These are phyloP conservation scores for Schoenoplectus tabernaemontani DNA, from an alignment of 202 grass and related monocot genomes.

Conservation along the genomic window DNA sequence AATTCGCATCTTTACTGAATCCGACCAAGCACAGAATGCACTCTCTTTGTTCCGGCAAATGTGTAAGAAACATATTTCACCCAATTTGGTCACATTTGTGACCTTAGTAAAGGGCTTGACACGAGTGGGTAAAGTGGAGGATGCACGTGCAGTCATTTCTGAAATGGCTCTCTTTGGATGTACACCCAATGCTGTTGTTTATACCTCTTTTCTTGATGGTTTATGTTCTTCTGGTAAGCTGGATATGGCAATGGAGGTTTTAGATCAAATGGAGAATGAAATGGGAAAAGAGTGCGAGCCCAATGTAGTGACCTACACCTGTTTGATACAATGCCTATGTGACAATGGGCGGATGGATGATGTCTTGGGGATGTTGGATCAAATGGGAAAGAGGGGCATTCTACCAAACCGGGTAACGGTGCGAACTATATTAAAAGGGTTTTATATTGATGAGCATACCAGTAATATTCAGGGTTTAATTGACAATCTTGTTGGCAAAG, in stretches of 20 bases:
- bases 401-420: slow-evolving; percentile 50
- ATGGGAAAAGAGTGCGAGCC: slow-evolving; percentile 34
- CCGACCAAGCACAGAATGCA: slow-evolving; percentile 26
- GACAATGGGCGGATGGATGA: slow-evolving; percentile 30
- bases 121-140: slow-evolving; percentile 30
- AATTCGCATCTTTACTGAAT: slow-evolving; percentile 34
- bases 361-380: slow-evolving; percentile 43
- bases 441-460: slow-evolving; percentile 25
- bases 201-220: slow-evolving; percentile 55
- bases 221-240: slow-evolving; percentile 37
- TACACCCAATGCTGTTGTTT: slow-evolving; percentile 49
- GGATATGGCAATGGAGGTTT: slow-evolving; percentile 28
- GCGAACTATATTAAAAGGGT: slow-evolving; percentile 40
- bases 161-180: slow-evolving; percentile 57
- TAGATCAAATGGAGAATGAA: slow-evolving; percentile 50
- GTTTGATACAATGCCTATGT: slow-evolving; percentile 86
- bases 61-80: slow-evolving; percentile 29
- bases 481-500: slow-evolving; percentile 40
- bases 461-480: slow-evolving; percentile 30
- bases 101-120: slow-evolving; percentile 53
- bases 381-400: slow-evolving; percentile 54
- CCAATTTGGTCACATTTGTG: slow-evolving; percentile 44
- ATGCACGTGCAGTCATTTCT: slow-evolving; percentile 38
- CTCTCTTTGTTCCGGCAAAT: slow-evolving; percentile 50
- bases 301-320: slow-evolving; percentile 76